phyloP scores from a whole-genome alignment of 2,329 filamentous ascomycete genomes.

The Mycosphaerella sp. region DNA sequence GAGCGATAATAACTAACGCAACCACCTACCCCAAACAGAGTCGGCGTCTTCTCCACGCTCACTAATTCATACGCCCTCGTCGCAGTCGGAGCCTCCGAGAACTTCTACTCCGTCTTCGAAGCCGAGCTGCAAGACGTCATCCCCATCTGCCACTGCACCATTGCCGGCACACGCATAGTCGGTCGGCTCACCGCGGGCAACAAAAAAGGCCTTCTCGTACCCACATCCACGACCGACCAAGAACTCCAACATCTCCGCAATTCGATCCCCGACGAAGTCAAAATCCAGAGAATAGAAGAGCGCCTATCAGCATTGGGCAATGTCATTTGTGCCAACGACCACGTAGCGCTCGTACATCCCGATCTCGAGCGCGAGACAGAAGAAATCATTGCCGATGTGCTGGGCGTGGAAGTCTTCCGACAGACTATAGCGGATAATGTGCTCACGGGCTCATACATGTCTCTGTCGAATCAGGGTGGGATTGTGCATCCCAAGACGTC shows the following conservation, averaged over 20 bases:
- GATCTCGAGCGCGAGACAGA: constrained; percentile 97
- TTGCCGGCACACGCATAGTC: constrained; percentile 93
- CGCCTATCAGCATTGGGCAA: constrained; percentile 91
- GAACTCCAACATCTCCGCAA: constrained; percentile 97
- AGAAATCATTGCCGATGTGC: constrained; percentile 93
- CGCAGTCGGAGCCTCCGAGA: constrained; percentile 90
- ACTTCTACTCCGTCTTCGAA: constrained; percentile 99
- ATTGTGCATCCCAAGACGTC: constrained; percentile 96
- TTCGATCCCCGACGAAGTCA: constrained; percentile 81
- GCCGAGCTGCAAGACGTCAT: constrained; percentile 95
- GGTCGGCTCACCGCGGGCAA: constrained; percentile 94
- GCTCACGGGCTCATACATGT: constrained; percentile 93
- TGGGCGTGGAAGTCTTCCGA: constrained; percentile 82
- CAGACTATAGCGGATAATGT: constrained; percentile 98
- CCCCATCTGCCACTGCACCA: constrained; percentile 92
- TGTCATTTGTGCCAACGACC: constrained; percentile 93
- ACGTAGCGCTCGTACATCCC: constrained; percentile 92
- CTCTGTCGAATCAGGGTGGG: constrained; percentile 88
- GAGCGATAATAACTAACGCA: constrained; percentile 2
- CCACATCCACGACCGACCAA: constrained; percentile 93
- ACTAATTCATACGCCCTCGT: constrained; percentile 97
- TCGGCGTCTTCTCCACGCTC: constrained; percentile 93
- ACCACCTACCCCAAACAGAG: constrained; percentile 55
- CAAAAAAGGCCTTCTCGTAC: constrained; percentile 92
- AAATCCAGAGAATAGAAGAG: constrained; percentile 97